A percentile compares a stretch with the other conserved stretches of the same genome.
phyloP scores from a whole-genome alignment of 768 basidiomycete genomes.

The Rhodotorula taiwanensis region DNA sequence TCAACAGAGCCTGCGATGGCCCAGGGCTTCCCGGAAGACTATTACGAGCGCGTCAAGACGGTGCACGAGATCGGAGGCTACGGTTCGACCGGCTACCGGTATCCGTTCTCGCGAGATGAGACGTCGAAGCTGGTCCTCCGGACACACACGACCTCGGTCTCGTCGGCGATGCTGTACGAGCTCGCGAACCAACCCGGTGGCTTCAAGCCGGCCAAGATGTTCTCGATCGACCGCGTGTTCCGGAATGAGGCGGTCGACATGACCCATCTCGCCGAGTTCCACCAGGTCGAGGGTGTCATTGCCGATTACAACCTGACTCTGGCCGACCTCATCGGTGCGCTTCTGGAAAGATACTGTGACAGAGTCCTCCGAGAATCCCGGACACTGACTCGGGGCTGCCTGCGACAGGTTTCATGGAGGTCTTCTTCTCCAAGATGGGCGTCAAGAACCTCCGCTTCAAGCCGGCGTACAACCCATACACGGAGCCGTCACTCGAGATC shows the following conservation, averaged over 20 bases:
- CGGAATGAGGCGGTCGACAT: constrained; percentile 97
- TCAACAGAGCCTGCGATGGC: constrained; percentile 67
- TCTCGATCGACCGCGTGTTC: constrained; percentile 97
- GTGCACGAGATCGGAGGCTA: constrained; percentile 76
- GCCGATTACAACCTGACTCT: constrained; percentile 87
- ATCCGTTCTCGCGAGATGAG: constrained; percentile 90
- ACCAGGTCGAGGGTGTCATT: constrained; percentile 99
- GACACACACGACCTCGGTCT: constrained; percentile 94
- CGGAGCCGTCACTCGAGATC: constrained; percentile 96
- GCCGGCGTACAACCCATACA: constrained; percentile 97
- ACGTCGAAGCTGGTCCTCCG: constrained; percentile 84
- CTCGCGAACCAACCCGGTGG: constrained; percentile 65
- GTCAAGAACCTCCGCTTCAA: constrained; percentile 91
- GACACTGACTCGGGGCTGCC: background rate
- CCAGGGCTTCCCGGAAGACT: constrained; percentile 66
- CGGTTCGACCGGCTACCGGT: constrained; percentile 92
- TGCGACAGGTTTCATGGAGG: constrained; percentile 85
- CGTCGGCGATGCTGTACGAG: constrained; percentile 86
- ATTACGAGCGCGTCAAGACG: constrained; percentile 74
- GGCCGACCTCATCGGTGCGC: constrained; percentile 94
- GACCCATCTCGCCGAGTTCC: constrained; percentile 97
- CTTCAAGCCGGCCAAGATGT: constrained; percentile 52
- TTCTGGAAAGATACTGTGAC: too few relatives aligned
- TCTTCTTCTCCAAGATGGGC: constrained; percentile 98
- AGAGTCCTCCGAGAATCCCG: background rate